phyloP scores from a whole-genome alignment of 73 alveolate genomes.

The Paramecium octaurelia region DNA sequence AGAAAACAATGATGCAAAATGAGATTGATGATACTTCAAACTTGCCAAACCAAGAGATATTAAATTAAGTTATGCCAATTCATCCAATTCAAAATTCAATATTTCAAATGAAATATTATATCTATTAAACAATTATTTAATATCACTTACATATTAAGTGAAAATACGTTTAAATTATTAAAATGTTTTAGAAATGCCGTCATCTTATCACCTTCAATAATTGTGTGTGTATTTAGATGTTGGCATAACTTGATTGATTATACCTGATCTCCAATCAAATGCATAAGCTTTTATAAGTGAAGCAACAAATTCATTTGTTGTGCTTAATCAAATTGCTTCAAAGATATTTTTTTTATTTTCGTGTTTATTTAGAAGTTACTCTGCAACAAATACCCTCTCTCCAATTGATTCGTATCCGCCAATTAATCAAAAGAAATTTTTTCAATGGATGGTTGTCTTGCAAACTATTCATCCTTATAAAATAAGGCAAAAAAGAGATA shows the following conservation, averaged over 20 bases:
- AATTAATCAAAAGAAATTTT: neutral
- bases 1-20: neutral
- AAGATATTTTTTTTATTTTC: neutral
- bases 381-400: neutral
- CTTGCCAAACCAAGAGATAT: neutral
- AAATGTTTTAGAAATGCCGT: neutral
- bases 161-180: neutral
- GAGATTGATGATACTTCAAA: neutral
- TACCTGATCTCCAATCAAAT: neutral
- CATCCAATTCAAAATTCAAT: neutral
- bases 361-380: neutral
- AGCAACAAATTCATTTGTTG: neutral
- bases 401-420: neutral
- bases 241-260: neutral
- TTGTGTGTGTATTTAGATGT: neutral
- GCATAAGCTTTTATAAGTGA: neutral
- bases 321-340: neutral
- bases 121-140: neutral
- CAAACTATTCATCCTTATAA: neutral
- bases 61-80: neutral
- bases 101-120: neutral
- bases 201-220: neutral
- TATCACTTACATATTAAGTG: neutral
- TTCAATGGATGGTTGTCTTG: neutral
- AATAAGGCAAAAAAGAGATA: neutral